Base-by-base conservation (phyloP, 2,329 filamentous ascomycete genomes). In the Cytospora mali region DNA sequence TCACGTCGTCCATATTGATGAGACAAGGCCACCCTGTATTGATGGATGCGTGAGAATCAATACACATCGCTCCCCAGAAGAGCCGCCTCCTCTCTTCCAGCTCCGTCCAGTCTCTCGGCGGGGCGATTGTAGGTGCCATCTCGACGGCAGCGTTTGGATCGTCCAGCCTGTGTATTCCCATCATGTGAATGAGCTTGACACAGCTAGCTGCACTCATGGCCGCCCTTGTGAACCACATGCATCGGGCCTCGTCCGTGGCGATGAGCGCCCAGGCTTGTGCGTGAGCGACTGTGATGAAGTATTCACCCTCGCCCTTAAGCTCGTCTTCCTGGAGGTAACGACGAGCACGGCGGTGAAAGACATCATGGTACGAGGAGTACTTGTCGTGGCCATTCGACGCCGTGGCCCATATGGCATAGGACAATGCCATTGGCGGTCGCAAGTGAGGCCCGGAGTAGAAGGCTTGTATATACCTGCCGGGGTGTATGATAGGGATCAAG, bases 1-100 rank as follows among this genome's bases (percentile, higher is more conserved):
- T 82, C 63, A 94, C 84, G 66, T 96, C 91, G 71, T 80, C 80
- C 62, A 91, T 84, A 66, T 96, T 88, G 49, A 97, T 87, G 28
- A 88, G 79, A 79, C 91, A 89, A 0, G 93, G 92, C 93, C 93
- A 97, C 2, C 93, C 93, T 4, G 93, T 96, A 14, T 92, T 92
- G 57, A 96, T 91, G 69, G 90, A 92, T 2, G 91, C 89, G 75
- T 96, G 96, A 28, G 91, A 85, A 73, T 97, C 93, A 49, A 91
- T 83, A 68, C 88, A 90, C 70, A 94, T 97, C 0, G 88, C 84
- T 67, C 88, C 85, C 94, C 94, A 97, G 69, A 97, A 96, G 0
- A 90, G 88, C 67, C 94, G 83, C 62, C 94, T 84, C 57, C 93
- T 83, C 74, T 98, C 93, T 64, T 84, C 81, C 23, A 80, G 67